These are phyloP conservation scores for Rhynchosporium secalis DNA, from an alignment of 2,329 filamentous ascomycete species.

Conservation along the genomic window DNA sequence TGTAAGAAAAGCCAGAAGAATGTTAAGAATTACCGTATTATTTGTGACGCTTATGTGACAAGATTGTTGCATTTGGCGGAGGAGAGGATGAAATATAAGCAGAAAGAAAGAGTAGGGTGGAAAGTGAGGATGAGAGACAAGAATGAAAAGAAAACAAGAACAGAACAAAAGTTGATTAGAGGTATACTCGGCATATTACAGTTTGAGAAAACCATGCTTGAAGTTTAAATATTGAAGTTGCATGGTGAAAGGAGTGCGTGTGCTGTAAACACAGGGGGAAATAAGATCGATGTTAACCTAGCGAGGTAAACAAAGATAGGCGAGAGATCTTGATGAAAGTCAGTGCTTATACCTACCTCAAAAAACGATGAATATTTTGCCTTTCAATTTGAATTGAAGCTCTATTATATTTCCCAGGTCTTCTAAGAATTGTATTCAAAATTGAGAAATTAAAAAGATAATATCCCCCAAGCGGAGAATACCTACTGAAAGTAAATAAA, in stretches of 20 bases:
- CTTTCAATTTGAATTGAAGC: background rate
- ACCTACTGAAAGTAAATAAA: background rate
- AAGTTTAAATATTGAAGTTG: too few species aligned
- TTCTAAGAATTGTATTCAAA: background rate
- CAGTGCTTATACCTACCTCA: background rate
- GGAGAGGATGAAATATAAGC: background rate
- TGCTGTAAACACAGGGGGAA: background rate
- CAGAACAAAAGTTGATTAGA: too few species aligned
- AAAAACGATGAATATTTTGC: background rate
- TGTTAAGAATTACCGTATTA: too few species aligned
- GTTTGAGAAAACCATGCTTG: too few species aligned
- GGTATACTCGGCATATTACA: too few species aligned
- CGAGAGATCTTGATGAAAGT: background rate
- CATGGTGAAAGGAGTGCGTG: background rate
- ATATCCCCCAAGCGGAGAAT: background rate
- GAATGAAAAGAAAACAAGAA: background rate
- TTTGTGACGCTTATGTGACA: too few species aligned
- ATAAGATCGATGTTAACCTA: background rate
- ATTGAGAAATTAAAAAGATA: background rate
- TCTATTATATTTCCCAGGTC: background rate
- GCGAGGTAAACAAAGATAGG: conserved; percentile 11
- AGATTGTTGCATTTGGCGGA: background rate
- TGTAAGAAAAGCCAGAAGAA: too few species aligned
- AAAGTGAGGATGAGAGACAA: background rate
- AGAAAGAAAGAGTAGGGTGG: background rate